Evolutionary conservation across 306 rosid species (phyloP), one percentile per base, ranked within the genome.

Genomic region (Lathyrus sativus): DNA sequence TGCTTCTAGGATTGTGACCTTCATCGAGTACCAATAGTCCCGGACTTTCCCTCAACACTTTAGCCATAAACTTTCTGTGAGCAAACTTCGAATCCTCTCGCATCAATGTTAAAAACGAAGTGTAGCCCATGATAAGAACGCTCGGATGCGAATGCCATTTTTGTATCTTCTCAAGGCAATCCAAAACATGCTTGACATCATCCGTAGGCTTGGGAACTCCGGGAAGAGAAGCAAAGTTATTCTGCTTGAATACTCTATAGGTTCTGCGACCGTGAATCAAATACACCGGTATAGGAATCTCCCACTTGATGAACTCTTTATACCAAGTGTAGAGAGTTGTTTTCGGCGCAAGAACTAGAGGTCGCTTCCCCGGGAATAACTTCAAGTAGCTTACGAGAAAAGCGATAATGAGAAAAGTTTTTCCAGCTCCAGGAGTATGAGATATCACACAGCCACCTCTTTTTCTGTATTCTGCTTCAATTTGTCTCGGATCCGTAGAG

Each of bases 1-100:
- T 93, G 72, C 98, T 93, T 79, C 98, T 83, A 9, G 98, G 98
- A 67, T 90, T 93, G 84, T 93, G 98, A 48, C 98, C 98, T 79
- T 93, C 98, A 57, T 93, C 98, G 33, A 93, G 81, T 11, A 93
- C 70, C 69, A 93, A 59, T 60, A 93, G 37, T 63, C 96, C 97
- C 0, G 98, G 98, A 77, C 96, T 93, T 81, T 88, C 91, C 70
- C 96, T 77, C 83, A 93, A 72, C 14, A 93, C 93, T 79, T 84
- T 79, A 57, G 97, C 91, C 97, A 93, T 93, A 69, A 80, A 85
- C 65, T 77, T 93, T 72, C 98, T 79, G 74, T 90, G 87, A 1
- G 85, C 83, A 68, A 73, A 88, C 74, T 88, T 90, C 0, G 98
- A 85, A 63, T 90, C 82, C 74, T 92, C 98, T 41, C 90, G 78